A percentile compares a stretch with the other conserved stretches of the same genome.
These are phyloP conservation scores for Phytophthora kernoviae DNA, from an alignment of 352 stramenopile genomes.

Conservation along the genomic window DNA sequence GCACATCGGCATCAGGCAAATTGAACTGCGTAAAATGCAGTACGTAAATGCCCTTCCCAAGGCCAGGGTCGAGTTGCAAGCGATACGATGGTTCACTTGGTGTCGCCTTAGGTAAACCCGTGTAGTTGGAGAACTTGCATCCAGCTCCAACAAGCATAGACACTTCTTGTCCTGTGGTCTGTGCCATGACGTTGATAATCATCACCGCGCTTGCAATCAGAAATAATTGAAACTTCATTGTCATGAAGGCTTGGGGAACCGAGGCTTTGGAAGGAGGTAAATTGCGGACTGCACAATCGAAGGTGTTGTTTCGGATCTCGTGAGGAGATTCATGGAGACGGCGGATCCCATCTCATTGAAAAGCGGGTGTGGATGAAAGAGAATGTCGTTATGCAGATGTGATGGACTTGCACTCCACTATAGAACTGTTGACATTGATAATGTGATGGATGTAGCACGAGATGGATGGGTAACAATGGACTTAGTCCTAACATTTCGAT, in stretches of 20 bases:
- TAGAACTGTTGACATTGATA: not conserved
- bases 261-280: conserved; percentile 19
- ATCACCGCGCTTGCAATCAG: conserved; percentile 16
- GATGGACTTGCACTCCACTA: conserved; percentile 6
- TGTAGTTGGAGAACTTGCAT: conserved; percentile 64
- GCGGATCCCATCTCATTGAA: not conserved
- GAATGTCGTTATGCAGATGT: conserved; percentile 18
- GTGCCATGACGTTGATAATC: conserved; percentile 4
- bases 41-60: conserved; percentile 62
- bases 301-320: not conserved
- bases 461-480: not conserved
- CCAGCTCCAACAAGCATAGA: conserved; percentile 44
- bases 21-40: conserved; percentile 63
- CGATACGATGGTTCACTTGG: conserved; percentile 38
- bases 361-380: conserved; percentile 18
- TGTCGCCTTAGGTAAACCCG: conserved; percentile 24
- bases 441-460: not conserved
- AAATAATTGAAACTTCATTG: conserved; percentile 20
- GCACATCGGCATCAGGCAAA: conserved; percentile 49
- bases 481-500: too few species aligned
- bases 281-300: conserved; percentile 31
- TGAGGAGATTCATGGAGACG: not conserved
- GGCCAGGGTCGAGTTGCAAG: conserved; percentile 49
- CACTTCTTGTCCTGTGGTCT: conserved; percentile 25
- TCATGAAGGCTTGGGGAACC: conserved; percentile 8